A percentile compares a stretch with the other conserved stretches of the same genome.
Conservation (phyloP, 148 eudicot species). For the Dianthus caryophyllus region DNA sequence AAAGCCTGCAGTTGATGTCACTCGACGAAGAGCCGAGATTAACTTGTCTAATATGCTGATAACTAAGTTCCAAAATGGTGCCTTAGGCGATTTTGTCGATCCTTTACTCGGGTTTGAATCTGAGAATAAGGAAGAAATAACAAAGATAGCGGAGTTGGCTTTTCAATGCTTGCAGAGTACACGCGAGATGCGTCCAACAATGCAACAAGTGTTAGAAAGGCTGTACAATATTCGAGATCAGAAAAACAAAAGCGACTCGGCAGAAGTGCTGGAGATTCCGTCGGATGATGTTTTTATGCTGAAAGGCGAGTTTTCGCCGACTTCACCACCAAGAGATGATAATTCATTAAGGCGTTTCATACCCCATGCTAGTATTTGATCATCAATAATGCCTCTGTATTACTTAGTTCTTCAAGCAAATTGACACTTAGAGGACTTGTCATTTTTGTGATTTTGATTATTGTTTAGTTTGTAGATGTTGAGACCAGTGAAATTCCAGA, state of each 20-base stretch:
- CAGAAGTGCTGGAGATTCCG: conserved; percentile 29
- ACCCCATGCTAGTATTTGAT: conserved; percentile 27
- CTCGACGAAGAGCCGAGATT: conserved; percentile 31
- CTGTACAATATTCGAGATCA: conserved; percentile 13
- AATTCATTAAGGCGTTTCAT: no score
- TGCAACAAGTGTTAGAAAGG: conserved; percentile 23
- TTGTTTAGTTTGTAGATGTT: no score
- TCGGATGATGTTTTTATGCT: conserved; percentile 23
- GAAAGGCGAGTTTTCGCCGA: conserved; percentile 16
- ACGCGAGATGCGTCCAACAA: conserved; percentile 33
- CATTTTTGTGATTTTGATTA: no score
- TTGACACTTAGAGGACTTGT: no score
- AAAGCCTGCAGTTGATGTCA: conserved; percentile 40
- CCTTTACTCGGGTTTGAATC: conserved; percentile 25
- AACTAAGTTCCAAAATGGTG: conserved; percentile 24
- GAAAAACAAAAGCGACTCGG: neutral
- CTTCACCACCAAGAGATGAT: conserved; percentile 20
- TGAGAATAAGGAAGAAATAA: conserved; percentile 24
- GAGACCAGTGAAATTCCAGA: no score
- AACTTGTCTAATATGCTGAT: conserved; percentile 30
- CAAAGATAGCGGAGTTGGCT: conserved; percentile 28
- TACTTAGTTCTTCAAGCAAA: no score
- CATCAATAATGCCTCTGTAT: conserved; percentile 21
- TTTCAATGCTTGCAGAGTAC: conserved; percentile 32
- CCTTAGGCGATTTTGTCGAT: conserved; percentile 36